These are phyloP conservation scores for Mrakia blollopis DNA, from an alignment of 768 basidiomycete genomes.

Conservation along the genomic window DNA sequence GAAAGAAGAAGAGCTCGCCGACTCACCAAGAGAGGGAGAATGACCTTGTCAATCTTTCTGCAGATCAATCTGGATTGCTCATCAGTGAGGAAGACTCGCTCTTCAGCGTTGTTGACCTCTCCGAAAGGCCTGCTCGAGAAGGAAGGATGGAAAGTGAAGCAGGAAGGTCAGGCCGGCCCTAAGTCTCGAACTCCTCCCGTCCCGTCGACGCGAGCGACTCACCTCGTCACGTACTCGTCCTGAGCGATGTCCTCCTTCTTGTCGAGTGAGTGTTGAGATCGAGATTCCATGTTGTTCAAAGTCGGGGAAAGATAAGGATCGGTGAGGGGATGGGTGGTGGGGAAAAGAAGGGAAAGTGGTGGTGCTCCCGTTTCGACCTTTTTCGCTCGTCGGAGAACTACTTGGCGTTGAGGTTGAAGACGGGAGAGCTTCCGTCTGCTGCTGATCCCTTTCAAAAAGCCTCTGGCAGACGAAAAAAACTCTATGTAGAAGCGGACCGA, in stretches of 20 bases:
- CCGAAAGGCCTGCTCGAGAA: not conserved
- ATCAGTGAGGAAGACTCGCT: not conserved
- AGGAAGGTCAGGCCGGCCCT: not conserved
- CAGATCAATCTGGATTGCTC: conserved; percentile 21
- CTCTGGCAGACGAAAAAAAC: no score
- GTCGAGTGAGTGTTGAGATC: not conserved
- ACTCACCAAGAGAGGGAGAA: conserved; percentile 21
- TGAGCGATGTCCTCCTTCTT: not conserved
- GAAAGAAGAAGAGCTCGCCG: not conserved
- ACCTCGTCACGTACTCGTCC: not conserved
- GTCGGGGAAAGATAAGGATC: not conserved
- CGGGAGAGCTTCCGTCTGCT: no score
- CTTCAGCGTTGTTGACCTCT: not conserved
- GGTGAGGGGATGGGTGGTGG: not conserved
- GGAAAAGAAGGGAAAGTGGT: not conserved
- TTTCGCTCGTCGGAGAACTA: no score
- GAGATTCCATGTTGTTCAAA: not conserved
- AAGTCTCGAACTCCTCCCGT: not conserved
- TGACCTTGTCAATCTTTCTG: conserved; percentile 32
- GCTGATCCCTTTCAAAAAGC: no score
- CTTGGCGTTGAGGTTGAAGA: no score
- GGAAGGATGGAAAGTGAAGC: not conserved
- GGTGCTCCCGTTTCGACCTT: no score
- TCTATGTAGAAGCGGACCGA: no score
- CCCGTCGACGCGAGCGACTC: not conserved